Percentiles rank a stretch among this genome's conserved stretches.
Conservation (phyloP, 1,284 basidiomycete genomes). For the Microbotryum intermedium region DNA sequence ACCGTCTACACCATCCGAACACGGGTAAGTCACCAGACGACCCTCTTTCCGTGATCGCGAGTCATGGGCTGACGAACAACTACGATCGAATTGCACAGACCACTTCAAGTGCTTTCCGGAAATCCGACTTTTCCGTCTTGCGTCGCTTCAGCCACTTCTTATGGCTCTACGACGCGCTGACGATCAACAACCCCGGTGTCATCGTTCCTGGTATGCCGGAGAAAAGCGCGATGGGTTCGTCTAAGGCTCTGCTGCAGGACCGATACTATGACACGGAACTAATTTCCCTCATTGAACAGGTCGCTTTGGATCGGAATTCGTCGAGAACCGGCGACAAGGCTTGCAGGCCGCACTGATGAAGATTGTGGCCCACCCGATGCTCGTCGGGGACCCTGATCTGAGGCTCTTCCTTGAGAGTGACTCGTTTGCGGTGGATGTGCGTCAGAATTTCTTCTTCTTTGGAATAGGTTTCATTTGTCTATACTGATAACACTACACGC, state of each 20-base stretch:
- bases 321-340: constrained; percentile 40
- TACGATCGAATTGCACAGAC: constrained; percentile 47
- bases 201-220: constrained; percentile 94
- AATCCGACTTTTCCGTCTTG: constrained; percentile 77
- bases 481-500: not conserved
- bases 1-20: constrained; percentile 93
- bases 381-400: constrained; percentile 43
- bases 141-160: constrained; percentile 94
- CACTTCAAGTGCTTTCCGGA: constrained; percentile 68
- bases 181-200: constrained; percentile 87
- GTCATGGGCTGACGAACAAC: not conserved
- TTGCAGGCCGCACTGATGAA: constrained; percentile 42
- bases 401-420: constrained; percentile 42
- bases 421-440: constrained; percentile 40
- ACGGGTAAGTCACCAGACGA: constrained; percentile 45
- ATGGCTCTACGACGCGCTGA: constrained; percentile 88
- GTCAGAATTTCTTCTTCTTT: not conserved
- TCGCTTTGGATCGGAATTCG: constrained; percentile 41
- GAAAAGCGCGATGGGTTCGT: constrained; percentile 70
- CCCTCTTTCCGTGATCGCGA: not conserved
- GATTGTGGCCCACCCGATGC: constrained; percentile 41
- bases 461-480: not conserved
- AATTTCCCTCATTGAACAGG: constrained; percentile 22
- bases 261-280: not conserved
- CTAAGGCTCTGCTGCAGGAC: too few species aligned